phyloP scores from a whole-genome alignment of 495 filamentous ascomycete species.

The Amphirosellinia nigrospora region DNA sequence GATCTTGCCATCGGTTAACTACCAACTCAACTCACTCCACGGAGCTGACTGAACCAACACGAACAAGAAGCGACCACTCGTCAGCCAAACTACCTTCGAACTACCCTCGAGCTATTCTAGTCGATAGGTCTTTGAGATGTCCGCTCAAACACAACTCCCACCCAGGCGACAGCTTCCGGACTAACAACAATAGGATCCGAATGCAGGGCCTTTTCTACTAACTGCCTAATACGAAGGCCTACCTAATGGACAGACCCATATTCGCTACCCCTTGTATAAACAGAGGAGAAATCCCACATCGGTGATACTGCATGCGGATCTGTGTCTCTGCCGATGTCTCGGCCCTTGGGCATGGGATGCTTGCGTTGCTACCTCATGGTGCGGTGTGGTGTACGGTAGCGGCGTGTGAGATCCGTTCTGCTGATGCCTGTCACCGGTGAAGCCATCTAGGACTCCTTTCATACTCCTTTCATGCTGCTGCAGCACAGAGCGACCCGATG shows the following conservation, averaged over 20 bases:
- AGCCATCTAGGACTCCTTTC: not conserved
- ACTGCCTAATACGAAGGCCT: not conserved
- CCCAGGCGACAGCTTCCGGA: constrained; percentile 7
- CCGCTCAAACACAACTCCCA: not conserved
- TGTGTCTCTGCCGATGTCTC: constrained; percentile 8
- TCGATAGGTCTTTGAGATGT: not conserved
- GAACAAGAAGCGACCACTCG: not conserved
- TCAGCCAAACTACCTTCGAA: not conserved
- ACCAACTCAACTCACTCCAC: not conserved
- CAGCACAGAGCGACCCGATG: constrained; percentile 19
- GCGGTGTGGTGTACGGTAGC: no score
- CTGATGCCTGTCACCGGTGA: constrained; percentile 5
- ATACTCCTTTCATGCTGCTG: not conserved
- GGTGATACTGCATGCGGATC: constrained; percentile 17
- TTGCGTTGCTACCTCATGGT: not conserved
- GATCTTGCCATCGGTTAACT: not conserved
- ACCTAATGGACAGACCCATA: not conserved
- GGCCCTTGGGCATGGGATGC: constrained; percentile 6
- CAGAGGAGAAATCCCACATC: constrained; percentile 4
- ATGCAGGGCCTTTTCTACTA: not conserved
- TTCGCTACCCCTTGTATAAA: not conserved
- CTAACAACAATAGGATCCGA: constrained; percentile 5
- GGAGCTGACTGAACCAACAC: not conserved
- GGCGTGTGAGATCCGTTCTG: constrained; percentile 5
- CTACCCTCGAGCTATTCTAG: not conserved